A percentile compares a stretch with the other conserved stretches of the same genome.
Conservation (phyloP, 768 basidiomycete species). For the Amanita molliuscula region DNA sequence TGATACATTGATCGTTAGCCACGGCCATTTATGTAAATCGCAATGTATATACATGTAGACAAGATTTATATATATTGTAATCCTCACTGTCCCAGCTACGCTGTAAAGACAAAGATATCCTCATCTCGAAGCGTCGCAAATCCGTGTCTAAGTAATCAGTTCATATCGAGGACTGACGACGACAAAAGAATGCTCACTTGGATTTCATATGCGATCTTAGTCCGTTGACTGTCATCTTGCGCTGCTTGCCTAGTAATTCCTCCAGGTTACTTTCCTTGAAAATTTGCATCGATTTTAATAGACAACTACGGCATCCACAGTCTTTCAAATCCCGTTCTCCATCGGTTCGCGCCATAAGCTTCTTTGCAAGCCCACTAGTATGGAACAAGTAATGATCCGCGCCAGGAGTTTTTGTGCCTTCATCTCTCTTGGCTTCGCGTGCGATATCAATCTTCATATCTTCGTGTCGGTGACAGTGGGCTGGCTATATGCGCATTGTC, state of each 20-base stretch:
- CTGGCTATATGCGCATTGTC: neutral
- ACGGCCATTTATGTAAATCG: too few relatives aligned
- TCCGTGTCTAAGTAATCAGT: neutral
- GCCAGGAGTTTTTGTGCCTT: neutral
- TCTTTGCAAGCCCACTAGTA: neutral
- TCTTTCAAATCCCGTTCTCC: neutral
- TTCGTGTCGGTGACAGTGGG: constrained; percentile 4
- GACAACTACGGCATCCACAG: constrained; percentile 2
- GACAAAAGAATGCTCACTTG: neutral
- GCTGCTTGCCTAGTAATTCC: neutral
- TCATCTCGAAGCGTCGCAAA: neutral
- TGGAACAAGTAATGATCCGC: neutral
- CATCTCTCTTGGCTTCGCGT: neutral
- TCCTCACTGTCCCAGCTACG: neutral
- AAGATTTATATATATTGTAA: neutral
- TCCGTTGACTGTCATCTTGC: constrained; percentile 1
- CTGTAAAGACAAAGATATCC: neutral
- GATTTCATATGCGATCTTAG: constrained; percentile 3
- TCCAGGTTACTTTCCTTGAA: neutral
- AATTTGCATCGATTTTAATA: neutral
- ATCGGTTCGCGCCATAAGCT: neutral
- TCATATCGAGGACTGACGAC: neutral
- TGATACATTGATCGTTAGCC: too few relatives aligned
- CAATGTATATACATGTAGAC: neutral
- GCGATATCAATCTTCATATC: neutral